Base-by-base conservation (phyloP, 805 yeast species). In the Lipomyces orientalis region DNA sequence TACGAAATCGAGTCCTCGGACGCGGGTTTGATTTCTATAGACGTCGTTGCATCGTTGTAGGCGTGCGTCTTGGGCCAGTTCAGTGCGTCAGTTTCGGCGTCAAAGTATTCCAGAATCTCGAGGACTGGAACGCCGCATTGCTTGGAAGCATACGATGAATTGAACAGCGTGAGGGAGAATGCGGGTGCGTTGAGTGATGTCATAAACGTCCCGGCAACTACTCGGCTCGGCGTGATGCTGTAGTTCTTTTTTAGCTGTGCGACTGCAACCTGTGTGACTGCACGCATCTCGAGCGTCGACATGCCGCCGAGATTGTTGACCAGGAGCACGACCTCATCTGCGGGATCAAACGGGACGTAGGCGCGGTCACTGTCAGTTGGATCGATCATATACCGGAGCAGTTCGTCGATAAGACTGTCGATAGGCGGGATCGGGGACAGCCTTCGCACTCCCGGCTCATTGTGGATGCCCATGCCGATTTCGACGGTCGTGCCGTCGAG, bases 391-490 rank as follows among this genome's bases (percentile, higher is more conserved):
- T 86, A 86, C 57, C 87, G 81, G 63, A 89, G 83, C 81, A 94
- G 81, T 43, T 83, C 81, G 39, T 83, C 76, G 58, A 87, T 81
- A 43, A 93, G 80, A 0, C 84, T 84, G 25, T 86, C 88, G 61
- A 91, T 85, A 0, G 86, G 77, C 31, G 98, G 97, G 73, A 93
- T 86, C 19, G 90, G 89, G 19, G 82, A 79, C 54, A 86, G 76
- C 68, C 86, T 84, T 75, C 84, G 83, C 64, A 88, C 88, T 69
- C 98, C 98, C 0, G 97, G 95, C 78, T 93, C 98, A 75, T 93
- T 93, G 79, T 93, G 98, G 67, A 93, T 93, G 58, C 98, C 98
- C 88, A 93, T 89, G 34, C 98, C 98, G 67, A 93, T 83, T 77
- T 93, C 98, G 76, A 90, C 88, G 77, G 90, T 91, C 67, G 86